Percentiles rank a stretch among this genome's conserved stretches.
These are phyloP conservation scores for Globisporangium orthogonon DNA, from an alignment of 352 stramenopile species.

Conservation along the genomic window DNA sequence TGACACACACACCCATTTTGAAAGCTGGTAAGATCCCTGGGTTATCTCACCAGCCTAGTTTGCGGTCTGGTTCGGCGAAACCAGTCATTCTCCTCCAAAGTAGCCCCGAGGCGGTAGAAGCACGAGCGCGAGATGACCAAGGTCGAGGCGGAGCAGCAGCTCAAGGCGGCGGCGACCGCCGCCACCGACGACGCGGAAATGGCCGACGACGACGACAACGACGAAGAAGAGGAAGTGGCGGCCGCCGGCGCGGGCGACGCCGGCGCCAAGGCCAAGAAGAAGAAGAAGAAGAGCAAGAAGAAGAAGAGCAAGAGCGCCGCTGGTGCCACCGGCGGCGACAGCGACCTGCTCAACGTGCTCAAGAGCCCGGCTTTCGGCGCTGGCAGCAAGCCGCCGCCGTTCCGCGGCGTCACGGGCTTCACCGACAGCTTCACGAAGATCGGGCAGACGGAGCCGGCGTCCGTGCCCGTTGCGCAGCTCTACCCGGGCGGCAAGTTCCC, in stretches of 20 bases:
- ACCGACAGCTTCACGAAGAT: conserved; percentile 88
- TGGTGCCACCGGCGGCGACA: background rate
- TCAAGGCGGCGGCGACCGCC: background rate
- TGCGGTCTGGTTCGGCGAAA: background rate
- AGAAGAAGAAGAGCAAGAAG: conserved; percentile 32
- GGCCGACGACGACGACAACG: conserved; percentile 9
- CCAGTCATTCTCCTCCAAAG: background rate
- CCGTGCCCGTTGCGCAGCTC: conserved; percentile 71
- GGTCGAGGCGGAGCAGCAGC: conserved; percentile 5
- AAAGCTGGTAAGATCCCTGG: background rate
- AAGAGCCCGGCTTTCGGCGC: background rate
- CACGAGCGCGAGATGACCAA: background rate
- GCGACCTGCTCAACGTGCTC: conserved; percentile 1
- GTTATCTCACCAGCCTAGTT: no score
- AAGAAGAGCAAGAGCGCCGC: conserved; percentile 26
- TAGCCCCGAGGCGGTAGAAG: no score
- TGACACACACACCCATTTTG: background rate
- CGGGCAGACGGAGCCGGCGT: conserved; percentile 91
- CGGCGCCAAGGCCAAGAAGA: conserved; percentile 19
- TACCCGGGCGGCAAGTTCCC: conserved; percentile 54
- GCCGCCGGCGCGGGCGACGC: background rate
- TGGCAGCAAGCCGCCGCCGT: conserved; percentile 33
- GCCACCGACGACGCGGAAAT: background rate
- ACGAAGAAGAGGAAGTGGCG: conserved; percentile 6
- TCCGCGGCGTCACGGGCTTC: conserved; percentile 58